A percentile compares a stretch with the other conserved stretches of the same genome.
phyloP scores from a whole-genome alignment of 805 yeast genomes.

The Blastobotrys attinorum region DNA sequence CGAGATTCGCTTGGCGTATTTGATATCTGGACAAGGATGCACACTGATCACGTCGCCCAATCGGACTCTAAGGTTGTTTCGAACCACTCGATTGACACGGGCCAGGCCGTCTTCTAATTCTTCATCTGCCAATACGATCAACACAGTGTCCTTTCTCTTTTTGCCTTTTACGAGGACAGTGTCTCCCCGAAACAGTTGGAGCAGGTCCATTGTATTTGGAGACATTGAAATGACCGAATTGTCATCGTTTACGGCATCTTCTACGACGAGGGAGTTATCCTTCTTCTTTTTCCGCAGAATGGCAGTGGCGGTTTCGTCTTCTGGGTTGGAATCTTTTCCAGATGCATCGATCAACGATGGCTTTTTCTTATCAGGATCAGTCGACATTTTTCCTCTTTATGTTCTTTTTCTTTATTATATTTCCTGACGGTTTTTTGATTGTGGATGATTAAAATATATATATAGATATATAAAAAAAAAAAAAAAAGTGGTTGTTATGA shows the following conservation, averaged over 20 bases:
- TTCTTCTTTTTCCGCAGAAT: constrained; percentile 96
- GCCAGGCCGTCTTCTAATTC: constrained; percentile 95
- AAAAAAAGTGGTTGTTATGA: no score
- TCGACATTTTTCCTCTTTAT: no score
- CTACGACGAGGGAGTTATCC: constrained; percentile 89
- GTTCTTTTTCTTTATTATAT: constrained; percentile 6
- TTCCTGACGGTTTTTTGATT: neutral
- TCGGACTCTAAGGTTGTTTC: constrained; percentile 90
- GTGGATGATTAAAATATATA: no score
- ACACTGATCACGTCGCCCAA: constrained; percentile 87
- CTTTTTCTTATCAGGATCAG: constrained; percentile 25
- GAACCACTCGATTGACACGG: constrained; percentile 88
- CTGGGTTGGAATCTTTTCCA: constrained; percentile 52
- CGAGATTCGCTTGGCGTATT: constrained; percentile 89
- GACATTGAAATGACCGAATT: constrained; percentile 94
- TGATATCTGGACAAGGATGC: constrained; percentile 96
- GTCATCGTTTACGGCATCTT: constrained; percentile 95
- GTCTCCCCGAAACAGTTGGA: constrained; percentile 95
- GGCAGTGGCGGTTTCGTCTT: constrained; percentile 86
- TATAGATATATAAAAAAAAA: no score
- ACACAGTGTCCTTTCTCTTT: constrained; percentile 94
- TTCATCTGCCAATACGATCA: constrained; percentile 92
- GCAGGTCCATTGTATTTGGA: constrained; percentile 87
- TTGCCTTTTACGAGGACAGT: constrained; percentile 96
- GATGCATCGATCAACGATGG: constrained; percentile 50